Percentiles rank a stretch among this genome's conserved stretches.
Evolutionary conservation across 2,329 filamentous ascomycete genomes (phyloP).

Genomic region (Triangularia verruculosa): DNA sequence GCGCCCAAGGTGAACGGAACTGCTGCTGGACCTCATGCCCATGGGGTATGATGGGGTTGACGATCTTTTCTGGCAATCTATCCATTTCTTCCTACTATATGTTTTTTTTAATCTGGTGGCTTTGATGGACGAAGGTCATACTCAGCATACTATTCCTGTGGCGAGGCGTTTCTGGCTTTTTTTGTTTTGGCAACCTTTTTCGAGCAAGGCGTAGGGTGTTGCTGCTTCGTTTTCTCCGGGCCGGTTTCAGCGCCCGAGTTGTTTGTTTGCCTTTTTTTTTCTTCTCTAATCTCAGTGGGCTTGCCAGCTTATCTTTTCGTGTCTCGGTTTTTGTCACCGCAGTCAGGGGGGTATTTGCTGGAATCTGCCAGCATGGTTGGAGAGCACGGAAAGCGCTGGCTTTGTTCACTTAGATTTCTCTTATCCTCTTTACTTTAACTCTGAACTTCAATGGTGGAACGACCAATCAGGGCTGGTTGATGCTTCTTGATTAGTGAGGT

Average conservation of each 20-base stretch:
- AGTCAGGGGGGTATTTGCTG: background rate
- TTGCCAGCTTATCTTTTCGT: background rate
- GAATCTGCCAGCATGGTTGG: background rate
- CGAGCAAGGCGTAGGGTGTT: background rate
- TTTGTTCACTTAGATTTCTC: background rate
- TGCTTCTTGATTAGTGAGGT: too few relatives aligned
- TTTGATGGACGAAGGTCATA: background rate
- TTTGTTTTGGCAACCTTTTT: background rate
- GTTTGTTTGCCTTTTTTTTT: background rate
- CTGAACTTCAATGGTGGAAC: too few relatives aligned
- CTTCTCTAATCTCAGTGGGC: background rate
- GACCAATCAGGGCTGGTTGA: too few relatives aligned
- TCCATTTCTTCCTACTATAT: background rate
- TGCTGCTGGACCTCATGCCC: background rate
- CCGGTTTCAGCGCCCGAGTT: background rate
- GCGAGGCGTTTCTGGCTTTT: background rate
- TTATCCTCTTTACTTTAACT: background rate
- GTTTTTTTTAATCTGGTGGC: background rate
- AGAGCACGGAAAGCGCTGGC: background rate
- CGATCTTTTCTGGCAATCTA: background rate
- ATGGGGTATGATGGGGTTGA: background rate
- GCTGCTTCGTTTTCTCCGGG: background rate
- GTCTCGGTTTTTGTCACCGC: background rate
- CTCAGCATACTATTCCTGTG: background rate
- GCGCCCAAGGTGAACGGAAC: slow-evolving; percentile 18